These are phyloP conservation scores for Hypoxylon sp. DNA, from an alignment of 2,329 filamentous ascomycete species.

Conservation along the genomic window DNA sequence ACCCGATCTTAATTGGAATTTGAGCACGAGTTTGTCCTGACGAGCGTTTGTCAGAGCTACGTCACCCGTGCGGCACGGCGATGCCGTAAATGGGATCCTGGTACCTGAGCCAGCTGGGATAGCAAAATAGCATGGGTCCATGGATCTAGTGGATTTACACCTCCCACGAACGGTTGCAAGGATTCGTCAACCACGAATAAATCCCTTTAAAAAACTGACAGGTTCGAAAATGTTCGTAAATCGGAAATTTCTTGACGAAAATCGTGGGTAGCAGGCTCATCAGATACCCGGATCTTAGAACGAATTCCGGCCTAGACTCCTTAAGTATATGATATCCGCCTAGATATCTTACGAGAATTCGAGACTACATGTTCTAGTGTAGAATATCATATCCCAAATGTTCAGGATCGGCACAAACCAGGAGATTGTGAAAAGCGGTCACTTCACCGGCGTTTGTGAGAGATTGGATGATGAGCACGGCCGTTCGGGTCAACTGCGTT, in stretches of 20 bases:
- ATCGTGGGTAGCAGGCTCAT: constrained; percentile 13
- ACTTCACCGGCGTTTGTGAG: constrained; percentile 39
- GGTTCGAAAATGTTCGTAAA: constrained; percentile 14
- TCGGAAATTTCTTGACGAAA: constrained; percentile 26
- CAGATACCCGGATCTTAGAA: constrained; percentile 6
- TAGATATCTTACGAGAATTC: constrained; percentile 14
- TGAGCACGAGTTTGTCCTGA: constrained; percentile 25
- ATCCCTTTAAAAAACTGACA: constrained; percentile 28
- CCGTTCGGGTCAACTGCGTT: constrained; percentile 26
- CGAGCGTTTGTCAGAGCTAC: constrained; percentile 40
- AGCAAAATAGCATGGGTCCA: constrained; percentile 31
- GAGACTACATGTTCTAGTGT: constrained; percentile 5
- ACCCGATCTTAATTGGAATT: constrained; percentile 20
- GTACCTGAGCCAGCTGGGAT: constrained; percentile 35
- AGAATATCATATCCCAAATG: constrained; percentile 16
- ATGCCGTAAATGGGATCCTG: constrained; percentile 34
- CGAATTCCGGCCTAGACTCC: neutral
- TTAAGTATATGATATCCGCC: constrained; percentile 26
- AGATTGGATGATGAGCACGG: constrained; percentile 23
- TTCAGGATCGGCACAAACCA: constrained; percentile 23
- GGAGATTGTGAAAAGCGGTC: constrained; percentile 35
- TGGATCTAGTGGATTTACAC: constrained; percentile 35
- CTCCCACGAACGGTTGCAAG: constrained; percentile 29
- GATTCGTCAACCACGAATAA: constrained; percentile 36
- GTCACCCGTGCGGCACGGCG: constrained; percentile 42